Evolutionary conservation across 345 rosid genomes (phyloP).

Genomic region (Arabidopsis suecica): DNA sequence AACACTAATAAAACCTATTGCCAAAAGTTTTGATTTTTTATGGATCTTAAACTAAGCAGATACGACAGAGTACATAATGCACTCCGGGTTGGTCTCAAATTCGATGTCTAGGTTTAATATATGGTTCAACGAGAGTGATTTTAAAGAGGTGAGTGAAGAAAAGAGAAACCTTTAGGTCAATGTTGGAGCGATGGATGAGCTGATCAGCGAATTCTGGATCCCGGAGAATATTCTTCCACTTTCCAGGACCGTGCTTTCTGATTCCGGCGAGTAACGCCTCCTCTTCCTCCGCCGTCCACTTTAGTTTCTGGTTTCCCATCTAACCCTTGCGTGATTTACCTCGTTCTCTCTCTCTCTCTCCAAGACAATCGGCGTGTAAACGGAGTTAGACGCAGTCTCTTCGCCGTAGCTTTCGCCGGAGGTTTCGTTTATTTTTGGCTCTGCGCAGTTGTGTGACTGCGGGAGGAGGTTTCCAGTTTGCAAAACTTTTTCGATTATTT

Average conservation of each 20-base stretch:
- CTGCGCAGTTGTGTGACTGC: background rate
- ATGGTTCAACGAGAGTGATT: background rate
- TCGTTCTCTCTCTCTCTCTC: background rate
- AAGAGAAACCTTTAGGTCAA: conserved; percentile 80
- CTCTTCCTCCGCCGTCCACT: conserved; percentile 83
- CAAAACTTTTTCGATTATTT: no score
- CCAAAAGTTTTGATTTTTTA: background rate
- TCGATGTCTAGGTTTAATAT: background rate
- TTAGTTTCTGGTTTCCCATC: conserved; percentile 89
- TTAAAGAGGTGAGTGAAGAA: background rate
- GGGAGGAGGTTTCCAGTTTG: no score
- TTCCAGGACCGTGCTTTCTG: conserved; percentile 73
- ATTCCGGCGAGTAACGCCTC: conserved; percentile 76
- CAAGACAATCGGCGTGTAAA: background rate
- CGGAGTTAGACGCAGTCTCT: conserved; percentile 7
- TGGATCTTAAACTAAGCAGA: background rate
- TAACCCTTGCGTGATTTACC: background rate
- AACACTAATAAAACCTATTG: background rate
- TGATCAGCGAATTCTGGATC: conserved; percentile 72
- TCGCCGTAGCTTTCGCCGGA: conserved; percentile 28
- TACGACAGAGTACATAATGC: background rate
- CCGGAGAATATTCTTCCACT: conserved; percentile 85
- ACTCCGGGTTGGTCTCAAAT: background rate
- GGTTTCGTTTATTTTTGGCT: background rate
- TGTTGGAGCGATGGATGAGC: conserved; percentile 76